Conservation (phyloP, 2,329 filamentous ascomycete genomes). For the Cladophialophora immunda region DNA sequence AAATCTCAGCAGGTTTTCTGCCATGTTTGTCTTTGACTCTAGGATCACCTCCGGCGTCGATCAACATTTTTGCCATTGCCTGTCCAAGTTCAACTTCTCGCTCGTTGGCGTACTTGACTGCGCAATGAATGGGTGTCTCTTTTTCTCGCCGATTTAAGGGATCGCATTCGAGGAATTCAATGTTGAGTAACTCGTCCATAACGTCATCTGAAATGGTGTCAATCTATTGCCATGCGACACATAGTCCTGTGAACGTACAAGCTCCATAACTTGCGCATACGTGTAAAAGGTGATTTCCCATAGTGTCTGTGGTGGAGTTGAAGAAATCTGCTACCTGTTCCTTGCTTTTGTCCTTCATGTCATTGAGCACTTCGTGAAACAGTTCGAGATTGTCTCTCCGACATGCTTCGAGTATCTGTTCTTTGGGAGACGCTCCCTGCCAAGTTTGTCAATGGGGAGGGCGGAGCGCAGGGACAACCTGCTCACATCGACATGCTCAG, state of each 20-base stretch:
- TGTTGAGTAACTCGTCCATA: slow-evolving; percentile 57
- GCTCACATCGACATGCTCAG: slow-evolving; percentile 52
- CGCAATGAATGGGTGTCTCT: slow-evolving; percentile 56
- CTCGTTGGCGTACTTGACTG: slow-evolving; percentile 57
- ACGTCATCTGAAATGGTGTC: slow-evolving; percentile 51
- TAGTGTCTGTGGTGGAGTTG: slow-evolving; percentile 83
- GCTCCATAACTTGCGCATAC: slow-evolving; percentile 86
- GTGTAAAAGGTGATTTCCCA: slow-evolving; percentile 90
- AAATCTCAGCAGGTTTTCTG: slow-evolving; percentile 56
- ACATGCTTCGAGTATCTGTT: slow-evolving; percentile 90
- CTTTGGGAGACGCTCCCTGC: slow-evolving; percentile 83
- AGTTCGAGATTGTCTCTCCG: slow-evolving; percentile 91
- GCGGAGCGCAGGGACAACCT: neutral
- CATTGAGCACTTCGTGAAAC: slow-evolving; percentile 75
- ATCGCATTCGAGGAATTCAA: slow-evolving; percentile 59
- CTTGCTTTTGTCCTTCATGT: slow-evolving; percentile 64
- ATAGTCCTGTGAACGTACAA: slow-evolving; percentile 66
- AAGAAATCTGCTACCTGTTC: slow-evolving; percentile 77
- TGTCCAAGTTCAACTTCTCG: slow-evolving; percentile 53
- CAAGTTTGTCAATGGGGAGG: slow-evolving; percentile 12
- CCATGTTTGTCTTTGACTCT: slow-evolving; percentile 58
- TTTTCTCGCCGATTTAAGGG: slow-evolving; percentile 56
- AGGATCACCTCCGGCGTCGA: slow-evolving; percentile 58
- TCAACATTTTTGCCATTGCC: slow-evolving; percentile 60
- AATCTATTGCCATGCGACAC: neutral